Evolutionary conservation across 2,329 filamentous ascomycete species (phyloP), one percentile per base, ranked within the genome.

Genomic region (Xylariaceae sp.): DNA sequence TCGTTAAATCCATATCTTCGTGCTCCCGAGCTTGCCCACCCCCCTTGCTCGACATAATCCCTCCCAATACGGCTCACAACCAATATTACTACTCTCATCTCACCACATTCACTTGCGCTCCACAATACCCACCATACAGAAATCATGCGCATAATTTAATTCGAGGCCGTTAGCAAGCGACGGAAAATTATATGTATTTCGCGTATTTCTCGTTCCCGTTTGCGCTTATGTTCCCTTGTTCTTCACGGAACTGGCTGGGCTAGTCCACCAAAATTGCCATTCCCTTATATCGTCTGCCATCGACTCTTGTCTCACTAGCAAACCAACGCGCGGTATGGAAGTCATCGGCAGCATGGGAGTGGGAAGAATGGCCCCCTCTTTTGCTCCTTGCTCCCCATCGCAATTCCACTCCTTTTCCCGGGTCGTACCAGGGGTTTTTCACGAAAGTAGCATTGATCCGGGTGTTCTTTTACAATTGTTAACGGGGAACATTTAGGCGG

Each of bases 61-160:
- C 11, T 10, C 44, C 48, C n/a, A 34, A 18, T 23, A 39, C n/a
- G 7, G 45, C 44, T 55, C 47, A 55, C 57, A 50, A 48, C 34
- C 30, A 13, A 17, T 30, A 30, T 30, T 30, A 30, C 23, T 30
- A 44, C 13, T 62, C n/a, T 48, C 55, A 45, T 37, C 4, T 17
- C 52, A 23, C 13, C 11, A 47, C 35, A 17, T n/a, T 48, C 17
- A 23, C 34, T 17, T 60, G 57, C 51, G 23, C 49, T 57, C 51
- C 48, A 39, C 56, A 57, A 57, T 62, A 60, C 54, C 57, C 47
- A 53, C 13, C 42, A 54, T 57, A 57, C 51, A 35, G 58, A 57
- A 54, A 50, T 50, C 42, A 59, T 55, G 56, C 52, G 18, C 53
- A 56, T 56, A 45, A 55, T 58, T 47, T 62, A 58, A 62, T 62